Evolutionary conservation across 1,139 yeast species (phyloP), one percentile per base, ranked within the genome.

Genomic region (Kluyveromyces sp.): DNA sequence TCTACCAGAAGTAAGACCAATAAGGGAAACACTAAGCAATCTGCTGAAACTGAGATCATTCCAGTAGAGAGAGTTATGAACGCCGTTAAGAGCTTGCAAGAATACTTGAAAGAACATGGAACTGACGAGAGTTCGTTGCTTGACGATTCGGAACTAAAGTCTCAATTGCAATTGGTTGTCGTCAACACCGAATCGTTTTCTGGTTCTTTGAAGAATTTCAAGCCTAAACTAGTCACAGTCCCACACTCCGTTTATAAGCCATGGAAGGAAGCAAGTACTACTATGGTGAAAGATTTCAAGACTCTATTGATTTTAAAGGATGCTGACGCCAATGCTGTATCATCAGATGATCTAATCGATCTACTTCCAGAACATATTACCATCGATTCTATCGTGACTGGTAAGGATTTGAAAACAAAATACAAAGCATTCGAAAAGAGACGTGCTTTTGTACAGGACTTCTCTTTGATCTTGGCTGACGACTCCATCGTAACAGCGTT

Each of bases 381-480:
- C 8, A 48, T 68, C 10, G 61, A 61, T 43, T 63, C 67, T 52
- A 58, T 69, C 38, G 62, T 82, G 40, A 69, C 84, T 25, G 77
- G 78, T 49, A 68, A 72, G 41, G 78, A 81, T 45, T 66, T 84
- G 50, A 83, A 83, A 61, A 79, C 81, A 25, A 81, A 78, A 48
- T 83, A 76, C 68, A 81, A 82, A 63, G 74, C 81, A 37, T 83
- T 68, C 55, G 92, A 84, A 64, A 77, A 82, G 56, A 79, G 83
- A 65, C 80, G 90, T 68, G 79, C 79, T 53, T 73, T 84, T 50
- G 65, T 72, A 46, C 60, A 70, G 7, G 77, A 75, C 45, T 82
- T 73, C 59, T 95, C 90, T 59, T 57, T 89, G 51, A 87, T 92
- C 64, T 65, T 92, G 44, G 81, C 87, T 43, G 97, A 92, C 67